Evolutionary conservation across 768 basidiomycete species (phyloP).

Genomic region (Clitopilus hobsonii): DNA sequence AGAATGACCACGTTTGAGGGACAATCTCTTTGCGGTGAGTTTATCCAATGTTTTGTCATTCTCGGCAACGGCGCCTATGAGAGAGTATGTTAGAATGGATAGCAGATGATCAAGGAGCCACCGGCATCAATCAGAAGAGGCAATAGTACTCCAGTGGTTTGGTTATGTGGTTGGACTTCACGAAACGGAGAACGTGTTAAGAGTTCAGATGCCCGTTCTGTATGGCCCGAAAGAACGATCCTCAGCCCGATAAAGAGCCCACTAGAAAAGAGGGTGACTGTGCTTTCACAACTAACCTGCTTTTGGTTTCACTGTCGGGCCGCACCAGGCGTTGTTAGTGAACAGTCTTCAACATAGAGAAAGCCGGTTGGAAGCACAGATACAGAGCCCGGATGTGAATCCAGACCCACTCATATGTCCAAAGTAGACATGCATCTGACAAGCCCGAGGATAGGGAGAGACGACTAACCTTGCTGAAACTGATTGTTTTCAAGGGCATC

Average conservation of each 20-base stretch:
- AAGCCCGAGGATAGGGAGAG: background rate
- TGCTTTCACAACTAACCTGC: background rate
- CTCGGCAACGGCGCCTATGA: background rate
- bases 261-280: background rate
- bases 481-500: constrained; percentile 40
- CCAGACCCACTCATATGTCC: background rate
- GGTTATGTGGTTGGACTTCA: too few species aligned
- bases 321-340: background rate
- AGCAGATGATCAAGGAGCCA: background rate
- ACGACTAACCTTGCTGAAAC: constrained; percentile 4
- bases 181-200: background rate
- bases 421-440: background rate
- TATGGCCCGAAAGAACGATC: background rate
- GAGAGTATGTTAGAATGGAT: background rate
- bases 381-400: background rate
- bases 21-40: background rate
- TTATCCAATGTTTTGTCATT: background rate
- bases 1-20: background rate
- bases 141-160: background rate
- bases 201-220: background rate
- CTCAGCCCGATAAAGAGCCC: background rate
- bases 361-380: too few species aligned
- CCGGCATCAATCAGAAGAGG: background rate
- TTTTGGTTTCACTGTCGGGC: background rate
- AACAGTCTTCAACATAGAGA: background rate